phyloP scores from a whole-genome alignment of 257 asterid genomes.

The Leptodermis oblonga region DNA sequence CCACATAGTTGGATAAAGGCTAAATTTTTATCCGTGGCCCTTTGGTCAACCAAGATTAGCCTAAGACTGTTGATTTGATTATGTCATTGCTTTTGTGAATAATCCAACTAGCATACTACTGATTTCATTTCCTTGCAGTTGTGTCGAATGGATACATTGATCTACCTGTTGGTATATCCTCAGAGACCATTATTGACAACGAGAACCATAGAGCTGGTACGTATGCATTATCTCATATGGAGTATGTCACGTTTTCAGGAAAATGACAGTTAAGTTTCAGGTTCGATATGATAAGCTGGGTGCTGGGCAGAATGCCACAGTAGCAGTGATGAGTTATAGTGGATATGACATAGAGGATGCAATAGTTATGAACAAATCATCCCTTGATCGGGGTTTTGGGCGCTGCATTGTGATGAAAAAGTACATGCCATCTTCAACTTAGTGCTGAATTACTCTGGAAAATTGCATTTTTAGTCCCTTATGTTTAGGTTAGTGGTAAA shows the following conservation, averaged over 20 bases:
- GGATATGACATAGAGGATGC: constrained; percentile 99
- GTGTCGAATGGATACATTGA: constrained; percentile 72
- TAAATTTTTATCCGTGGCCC: background rate
- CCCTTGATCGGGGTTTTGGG: constrained; percentile 99
- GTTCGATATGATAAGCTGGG: constrained; percentile 85
- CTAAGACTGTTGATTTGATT: background rate
- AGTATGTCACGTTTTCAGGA: constrained; percentile 1
- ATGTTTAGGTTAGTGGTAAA: background rate
- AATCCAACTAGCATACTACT: background rate
- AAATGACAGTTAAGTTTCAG: constrained; percentile 34
- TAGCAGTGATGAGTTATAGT: constrained; percentile 98
- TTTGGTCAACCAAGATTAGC: background rate
- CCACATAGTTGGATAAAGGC: too few relatives aligned
- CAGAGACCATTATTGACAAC: constrained; percentile 93
- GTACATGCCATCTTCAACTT: constrained; percentile 23
- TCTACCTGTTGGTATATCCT: constrained; percentile 93
- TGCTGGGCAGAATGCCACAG: constrained; percentile 98
- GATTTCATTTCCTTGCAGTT: constrained; percentile 39
- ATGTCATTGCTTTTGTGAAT: too few relatives aligned
- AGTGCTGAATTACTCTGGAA: background rate
- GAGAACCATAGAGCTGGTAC: constrained; percentile 88
- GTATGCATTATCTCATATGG: constrained; percentile 26
- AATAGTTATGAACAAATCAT: constrained; percentile 93
- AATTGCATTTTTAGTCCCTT: background rate
- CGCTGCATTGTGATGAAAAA: constrained; percentile 91